Evolutionary conservation across 306 rosid species (phyloP).

Genomic region (Argentina anserina): DNA sequence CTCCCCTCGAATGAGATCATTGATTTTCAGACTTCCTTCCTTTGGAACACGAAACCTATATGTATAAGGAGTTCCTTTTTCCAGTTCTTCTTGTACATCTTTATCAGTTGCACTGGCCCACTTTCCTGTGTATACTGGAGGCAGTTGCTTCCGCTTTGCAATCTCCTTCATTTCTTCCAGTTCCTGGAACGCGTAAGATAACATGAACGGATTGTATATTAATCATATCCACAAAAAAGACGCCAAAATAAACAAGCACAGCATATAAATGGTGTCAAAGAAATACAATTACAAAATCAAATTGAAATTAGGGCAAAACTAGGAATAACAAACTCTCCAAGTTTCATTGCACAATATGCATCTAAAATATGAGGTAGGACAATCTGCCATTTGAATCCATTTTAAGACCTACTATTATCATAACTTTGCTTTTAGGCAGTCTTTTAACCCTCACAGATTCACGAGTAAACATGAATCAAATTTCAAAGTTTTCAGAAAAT

Average conservation of each 20-base stretch:
- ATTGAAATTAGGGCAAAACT: not conserved
- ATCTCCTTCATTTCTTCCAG: constrained; percentile 89
- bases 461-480: not conserved
- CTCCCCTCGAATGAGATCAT: constrained; percentile 83
- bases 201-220: not conserved
- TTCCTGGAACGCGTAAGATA: constrained; percentile 61
- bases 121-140: constrained; percentile 87
- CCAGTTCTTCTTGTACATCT: constrained; percentile 71
- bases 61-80: constrained; percentile 68
- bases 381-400: not conserved
- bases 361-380: not conserved
- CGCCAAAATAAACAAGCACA: not conserved
- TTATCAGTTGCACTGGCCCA: constrained; percentile 66
- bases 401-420: not conserved
- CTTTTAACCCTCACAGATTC: not conserved
- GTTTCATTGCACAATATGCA: not conserved
- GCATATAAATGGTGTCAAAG: not conserved
- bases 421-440: not conserved
- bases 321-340: not conserved
- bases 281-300: not conserved
- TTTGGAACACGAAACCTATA: constrained; percentile 80
- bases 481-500: not conserved
- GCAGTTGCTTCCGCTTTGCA: constrained; percentile 67
- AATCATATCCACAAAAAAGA: not conserved
- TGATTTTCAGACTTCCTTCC: constrained; percentile 76